Evolutionary conservation across 225 moss, liverwort and hornwort genomes (phyloP).

Genomic region (Sphagnum contortum): DNA sequence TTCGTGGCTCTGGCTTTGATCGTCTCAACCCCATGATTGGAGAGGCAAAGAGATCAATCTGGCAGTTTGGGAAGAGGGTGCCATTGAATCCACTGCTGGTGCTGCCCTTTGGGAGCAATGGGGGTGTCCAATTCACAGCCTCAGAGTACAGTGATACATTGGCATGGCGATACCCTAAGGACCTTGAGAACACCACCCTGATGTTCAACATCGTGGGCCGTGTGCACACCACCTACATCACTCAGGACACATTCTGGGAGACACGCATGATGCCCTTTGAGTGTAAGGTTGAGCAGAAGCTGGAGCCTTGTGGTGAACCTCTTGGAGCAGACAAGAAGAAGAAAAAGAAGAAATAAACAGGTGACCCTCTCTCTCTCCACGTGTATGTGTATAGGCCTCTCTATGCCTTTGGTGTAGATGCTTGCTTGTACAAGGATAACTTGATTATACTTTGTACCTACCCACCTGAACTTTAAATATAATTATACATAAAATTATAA

Average conservation of each 20-base stretch:
- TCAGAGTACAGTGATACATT: constrained; percentile 30
- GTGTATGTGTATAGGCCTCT: no score
- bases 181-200: constrained; percentile 18
- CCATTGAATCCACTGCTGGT: constrained; percentile 42
- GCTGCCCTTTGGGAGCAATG: constrained; percentile 49
- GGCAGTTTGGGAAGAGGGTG: constrained; percentile 39
- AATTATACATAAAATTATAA: no score
- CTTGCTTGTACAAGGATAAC: no score
- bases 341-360: constrained; percentile 36
- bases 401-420: no score
- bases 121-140: constrained; percentile 38
- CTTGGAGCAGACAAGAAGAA: constrained; percentile 22
- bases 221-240: constrained; percentile 27
- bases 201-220: constrained; percentile 31
- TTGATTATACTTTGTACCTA: no score
- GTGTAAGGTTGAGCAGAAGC: constrained; percentile 34
- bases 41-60: constrained; percentile 31
- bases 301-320: constrained; percentile 36
- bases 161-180: constrained; percentile 38
- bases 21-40: constrained; percentile 35
- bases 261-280: constrained; percentile 42
- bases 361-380: neutral
- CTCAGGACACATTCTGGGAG: constrained; percentile 43
- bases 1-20: constrained; percentile 36
- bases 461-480: no score